phyloP scores from a whole-genome alignment of 2,329 filamentous ascomycete species.

The Aspergillus sp. region DNA sequence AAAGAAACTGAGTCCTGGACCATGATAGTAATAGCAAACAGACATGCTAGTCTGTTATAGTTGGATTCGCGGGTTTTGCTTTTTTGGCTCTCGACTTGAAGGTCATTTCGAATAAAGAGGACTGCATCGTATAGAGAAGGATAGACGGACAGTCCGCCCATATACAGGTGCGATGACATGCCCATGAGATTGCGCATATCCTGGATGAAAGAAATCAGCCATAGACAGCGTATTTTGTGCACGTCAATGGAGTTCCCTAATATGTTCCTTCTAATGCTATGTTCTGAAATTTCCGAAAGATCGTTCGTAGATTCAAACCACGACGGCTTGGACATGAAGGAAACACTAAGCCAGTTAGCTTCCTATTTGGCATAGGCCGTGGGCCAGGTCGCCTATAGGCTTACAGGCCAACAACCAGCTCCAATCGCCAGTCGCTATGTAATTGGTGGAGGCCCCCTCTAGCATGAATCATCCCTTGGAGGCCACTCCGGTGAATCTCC shows the following conservation, averaged over 20 bases:
- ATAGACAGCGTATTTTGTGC: conserved; percentile 21
- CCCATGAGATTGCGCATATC: conserved; percentile 24
- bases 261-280: not conserved
- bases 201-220: conserved; percentile 24
- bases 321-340: conserved; percentile 21
- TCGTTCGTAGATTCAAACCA: conserved; percentile 23
- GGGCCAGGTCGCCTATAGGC: conserved; percentile 2
- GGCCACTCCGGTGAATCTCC: conserved; percentile 26
- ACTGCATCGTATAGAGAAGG: conserved; percentile 11
- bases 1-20: conserved; percentile 13
- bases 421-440: conserved; percentile 23
- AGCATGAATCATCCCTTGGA: conserved; percentile 28
- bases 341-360: conserved; percentile 11
- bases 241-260: conserved; percentile 9
- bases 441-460: conserved; percentile 24
- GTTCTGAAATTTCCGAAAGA: conserved; percentile 9
- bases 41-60: conserved; percentile 8
- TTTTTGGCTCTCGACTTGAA: not conserved
- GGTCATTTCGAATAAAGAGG: not conserved
- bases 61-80: not conserved
- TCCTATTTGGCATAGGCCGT: not conserved
- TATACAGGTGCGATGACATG: conserved; percentile 7
- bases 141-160: conserved; percentile 7
- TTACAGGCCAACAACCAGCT: conserved; percentile 24
- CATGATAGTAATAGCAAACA: conserved; percentile 14